Base-by-base conservation (phyloP, 345 rosid species). In the Fremontodendron californicum region DNA sequence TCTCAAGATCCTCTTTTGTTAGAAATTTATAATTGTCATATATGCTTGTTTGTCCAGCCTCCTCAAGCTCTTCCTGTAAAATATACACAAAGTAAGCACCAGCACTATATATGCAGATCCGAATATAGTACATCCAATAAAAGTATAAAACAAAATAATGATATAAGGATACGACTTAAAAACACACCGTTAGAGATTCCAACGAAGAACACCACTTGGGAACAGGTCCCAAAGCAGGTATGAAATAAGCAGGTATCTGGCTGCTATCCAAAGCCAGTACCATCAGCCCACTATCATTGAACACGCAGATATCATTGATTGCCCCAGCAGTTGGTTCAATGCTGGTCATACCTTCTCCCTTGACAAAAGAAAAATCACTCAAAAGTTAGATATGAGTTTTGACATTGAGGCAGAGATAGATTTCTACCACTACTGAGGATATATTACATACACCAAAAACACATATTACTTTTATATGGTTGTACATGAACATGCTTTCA, bases 281-380 rank as follows among this genome's bases (percentile, higher is more conserved):
- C 90, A 96, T 84, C 81, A 96, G 80, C n/a, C 99, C 99, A 78
- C 98, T 96, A 78, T 85, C 87, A 71, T 73, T 89, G 83, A 91
- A 93, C 74, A 91, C 92, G 78, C 99, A 96, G 45, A 90, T 85
- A 83, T 96, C 98, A 74, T 93, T 96, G 81, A 96, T 93, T 66
- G 79, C 84, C 62, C 99, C 97, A 21, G 86, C 92, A 12, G 90
- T 88, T 48, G 99, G 98, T 87, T 93, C 96, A 79, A 96, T 90
- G 85, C 93, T 92, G 62, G 99, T 92, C 96, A 92, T 85, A 71
- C 91, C 94, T 80, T 91, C 93, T 71, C 94, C 97, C 99, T 96
- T 83, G 78, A 71, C 67, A 60, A 78, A 18, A 9, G 61, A 73
- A 63, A 51, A 8, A 60, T 54, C 23, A 73, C 27, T 60, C 39